Conservation (phyloP, 1,284 basidiomycete genomes). For the Ceratobasidium theobromae region DNA sequence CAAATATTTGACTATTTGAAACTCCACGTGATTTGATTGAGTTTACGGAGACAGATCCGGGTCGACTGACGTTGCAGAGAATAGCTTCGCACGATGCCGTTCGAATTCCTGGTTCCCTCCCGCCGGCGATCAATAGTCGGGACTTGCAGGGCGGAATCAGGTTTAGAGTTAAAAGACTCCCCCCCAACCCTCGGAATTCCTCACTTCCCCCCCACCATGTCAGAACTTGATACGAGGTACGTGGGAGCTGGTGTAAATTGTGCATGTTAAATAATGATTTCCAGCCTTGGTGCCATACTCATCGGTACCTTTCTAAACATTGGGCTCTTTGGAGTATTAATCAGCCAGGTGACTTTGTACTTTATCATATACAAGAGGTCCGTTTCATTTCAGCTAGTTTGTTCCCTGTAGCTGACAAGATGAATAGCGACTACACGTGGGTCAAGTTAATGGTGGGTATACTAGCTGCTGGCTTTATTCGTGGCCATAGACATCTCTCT, state of each 20-base stretch:
- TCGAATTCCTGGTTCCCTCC: too few relatives aligned
- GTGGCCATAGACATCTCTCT: not conserved
- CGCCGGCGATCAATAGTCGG: too few relatives aligned
- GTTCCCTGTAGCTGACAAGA: not conserved
- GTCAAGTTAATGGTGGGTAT: not conserved
- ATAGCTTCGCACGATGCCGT: too few relatives aligned
- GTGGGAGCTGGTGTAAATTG: not conserved
- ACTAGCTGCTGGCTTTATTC: too few relatives aligned
- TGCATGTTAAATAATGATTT: not conserved
- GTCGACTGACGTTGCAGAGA: too few relatives aligned
- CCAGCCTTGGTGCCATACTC: constrained; percentile 17
- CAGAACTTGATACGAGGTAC: not conserved
- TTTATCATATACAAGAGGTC: not conserved
- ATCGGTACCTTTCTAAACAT: constrained; percentile 19
- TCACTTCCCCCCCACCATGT: too few relatives aligned
- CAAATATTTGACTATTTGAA: too few relatives aligned
- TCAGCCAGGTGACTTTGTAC: constrained; percentile 4
- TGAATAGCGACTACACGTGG: not conserved
- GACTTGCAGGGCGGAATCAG: too few relatives aligned
- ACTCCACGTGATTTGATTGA: too few relatives aligned
- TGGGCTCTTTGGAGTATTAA: constrained; percentile 3
- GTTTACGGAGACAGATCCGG: too few relatives aligned
- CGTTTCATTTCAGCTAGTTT: not conserved
- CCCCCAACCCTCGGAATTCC: too few relatives aligned
- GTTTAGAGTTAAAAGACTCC: too few relatives aligned